A percentile compares a stretch with the other conserved stretches of the same genome.
These are phyloP conservation scores for Acacia acuminata DNA, from an alignment of 306 rosid species.

Conservation along the genomic window DNA sequence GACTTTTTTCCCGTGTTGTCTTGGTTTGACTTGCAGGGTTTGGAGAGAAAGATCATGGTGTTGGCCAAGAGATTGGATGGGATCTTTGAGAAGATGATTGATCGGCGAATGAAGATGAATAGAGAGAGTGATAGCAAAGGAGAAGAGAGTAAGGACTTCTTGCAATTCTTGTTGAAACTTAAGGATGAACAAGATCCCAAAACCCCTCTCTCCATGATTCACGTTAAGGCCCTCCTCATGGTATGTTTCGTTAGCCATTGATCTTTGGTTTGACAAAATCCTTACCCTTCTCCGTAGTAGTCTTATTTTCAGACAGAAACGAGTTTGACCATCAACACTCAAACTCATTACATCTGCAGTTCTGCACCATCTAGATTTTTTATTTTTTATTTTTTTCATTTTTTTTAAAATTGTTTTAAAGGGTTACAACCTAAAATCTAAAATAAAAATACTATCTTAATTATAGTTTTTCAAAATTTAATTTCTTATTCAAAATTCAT, in stretches of 20 bases:
- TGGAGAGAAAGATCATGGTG: slow-evolving; percentile 42
- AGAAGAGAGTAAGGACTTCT: slow-evolving; percentile 42
- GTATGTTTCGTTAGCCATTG: slow-evolving; percentile 30
- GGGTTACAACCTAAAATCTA: no score
- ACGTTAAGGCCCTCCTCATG: slow-evolving; percentile 70
- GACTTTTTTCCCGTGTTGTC: slow-evolving; percentile 75
- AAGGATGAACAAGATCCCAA: slow-evolving; percentile 61
- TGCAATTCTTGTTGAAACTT: slow-evolving; percentile 57
- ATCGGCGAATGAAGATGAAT: slow-evolving; percentile 29
- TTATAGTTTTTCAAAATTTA: no score
- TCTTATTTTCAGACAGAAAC: not conserved
- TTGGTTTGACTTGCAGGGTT: slow-evolving; percentile 76
- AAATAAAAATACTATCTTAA: no score
- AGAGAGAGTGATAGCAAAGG: not conserved
- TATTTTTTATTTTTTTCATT: no score
- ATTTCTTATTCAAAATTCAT: no score
- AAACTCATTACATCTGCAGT: no score
- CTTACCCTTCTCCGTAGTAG: not conserved
- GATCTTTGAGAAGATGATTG: slow-evolving; percentile 63
- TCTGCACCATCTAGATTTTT: no score
- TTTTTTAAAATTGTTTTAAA: no score
- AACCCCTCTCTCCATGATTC: slow-evolving; percentile 50
- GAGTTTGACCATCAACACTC: not conserved
- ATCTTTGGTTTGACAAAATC: not conserved
- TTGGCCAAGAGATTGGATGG: slow-evolving; percentile 42